A percentile compares a stretch with the other conserved stretches of the same genome.
These are phyloP conservation scores for Nicotiana knightiana DNA, from an alignment of 257 asterid species.

Conservation along the genomic window DNA sequence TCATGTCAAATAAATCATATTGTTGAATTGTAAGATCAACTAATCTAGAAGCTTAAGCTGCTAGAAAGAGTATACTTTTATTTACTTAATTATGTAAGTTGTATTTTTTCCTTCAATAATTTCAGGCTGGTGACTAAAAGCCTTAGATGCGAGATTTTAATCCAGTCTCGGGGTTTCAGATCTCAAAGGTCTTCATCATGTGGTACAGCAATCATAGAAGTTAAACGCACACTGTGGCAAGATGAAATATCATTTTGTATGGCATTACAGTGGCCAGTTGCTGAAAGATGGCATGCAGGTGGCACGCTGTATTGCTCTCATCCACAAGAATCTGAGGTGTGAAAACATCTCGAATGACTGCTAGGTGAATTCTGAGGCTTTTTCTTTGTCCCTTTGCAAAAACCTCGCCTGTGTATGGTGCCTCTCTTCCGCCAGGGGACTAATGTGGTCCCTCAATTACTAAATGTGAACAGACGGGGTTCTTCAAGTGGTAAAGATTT, in stretches of 20 bases:
- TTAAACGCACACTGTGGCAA: neutral
- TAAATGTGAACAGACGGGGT: neutral
- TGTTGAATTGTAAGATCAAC: neutral
- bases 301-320: neutral
- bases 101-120: neutral
- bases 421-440: neutral
- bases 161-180: neutral
- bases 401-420: neutral
- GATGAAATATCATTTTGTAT: neutral
- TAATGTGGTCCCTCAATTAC: neutral
- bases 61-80: neutral
- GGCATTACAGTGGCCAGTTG: neutral
- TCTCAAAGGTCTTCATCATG: neutral
- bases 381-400: neutral
- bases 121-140: neutral
- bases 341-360: neutral
- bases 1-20: neutral
- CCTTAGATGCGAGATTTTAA: neutral
- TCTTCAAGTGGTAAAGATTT: neutral
- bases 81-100: neutral
- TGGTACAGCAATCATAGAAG: neutral
- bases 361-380: neutral
- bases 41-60: neutral
- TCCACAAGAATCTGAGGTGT: neutral
- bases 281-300: conserved; percentile 4